A percentile compares a stretch with the other conserved stretches of the same genome.
Conservation (phyloP, 176 grass and related monocot genomes). For the Eremochloa ophiuroides region DNA sequence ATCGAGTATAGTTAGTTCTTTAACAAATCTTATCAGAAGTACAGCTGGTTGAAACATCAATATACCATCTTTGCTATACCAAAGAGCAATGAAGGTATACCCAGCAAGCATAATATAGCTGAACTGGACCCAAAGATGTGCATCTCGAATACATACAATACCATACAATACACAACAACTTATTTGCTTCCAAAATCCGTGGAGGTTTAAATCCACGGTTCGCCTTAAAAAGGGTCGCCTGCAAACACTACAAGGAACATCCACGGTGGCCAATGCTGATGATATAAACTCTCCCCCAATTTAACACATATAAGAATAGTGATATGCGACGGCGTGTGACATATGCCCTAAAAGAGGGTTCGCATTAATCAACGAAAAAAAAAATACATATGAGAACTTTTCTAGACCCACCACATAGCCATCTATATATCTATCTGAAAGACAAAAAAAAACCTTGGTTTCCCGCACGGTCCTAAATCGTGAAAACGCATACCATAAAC, state of each 20-base stretch:
- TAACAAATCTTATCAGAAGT: not conserved
- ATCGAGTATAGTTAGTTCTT: not conserved
- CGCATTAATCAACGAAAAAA: not conserved
- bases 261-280: not conserved
- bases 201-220: not conserved
- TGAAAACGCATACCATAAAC: not conserved
- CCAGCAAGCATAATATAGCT: not conserved
- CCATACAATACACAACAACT: not conserved
- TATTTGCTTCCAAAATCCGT: not conserved
- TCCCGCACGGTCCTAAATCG: not conserved
- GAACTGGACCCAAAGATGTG: not conserved
- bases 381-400: not conserved
- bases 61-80: not conserved
- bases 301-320: not conserved
- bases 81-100: not conserved
- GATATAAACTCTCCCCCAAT: not conserved
- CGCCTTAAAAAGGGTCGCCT: not conserved
- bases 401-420: not conserved
- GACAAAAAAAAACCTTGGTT: too few relatives aligned
- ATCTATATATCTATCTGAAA: not conserved
- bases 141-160: not conserved
- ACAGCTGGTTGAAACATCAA: not conserved
- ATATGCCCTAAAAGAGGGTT: slow-evolving; percentile 1
- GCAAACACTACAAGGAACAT: not conserved
- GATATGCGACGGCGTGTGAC: not conserved